Percentiles rank a stretch among this genome's conserved stretches.
Evolutionary conservation across 805 yeast species (phyloP).

Genomic region (Ogataea trehaloabstinens): DNA sequence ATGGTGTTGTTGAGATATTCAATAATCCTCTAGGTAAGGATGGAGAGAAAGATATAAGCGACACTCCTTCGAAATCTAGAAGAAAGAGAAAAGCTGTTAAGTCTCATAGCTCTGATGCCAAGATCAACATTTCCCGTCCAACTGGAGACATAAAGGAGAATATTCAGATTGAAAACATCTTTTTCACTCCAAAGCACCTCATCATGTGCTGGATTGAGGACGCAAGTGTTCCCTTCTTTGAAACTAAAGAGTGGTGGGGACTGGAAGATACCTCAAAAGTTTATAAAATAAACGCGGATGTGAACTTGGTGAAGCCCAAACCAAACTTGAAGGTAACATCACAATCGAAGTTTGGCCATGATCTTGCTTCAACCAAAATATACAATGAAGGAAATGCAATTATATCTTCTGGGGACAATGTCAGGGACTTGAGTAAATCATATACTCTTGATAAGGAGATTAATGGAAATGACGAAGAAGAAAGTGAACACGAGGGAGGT

Average conservation of each 20-base stretch:
- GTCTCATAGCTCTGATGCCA: slow-evolving; percentile 51
- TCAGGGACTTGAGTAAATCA: slow-evolving; percentile 50
- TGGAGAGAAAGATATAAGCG: slow-evolving; percentile 9
- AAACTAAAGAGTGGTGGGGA: slow-evolving; percentile 47
- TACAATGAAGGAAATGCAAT: slow-evolving; percentile 63
- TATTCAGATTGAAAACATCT: slow-evolving; percentile 24
- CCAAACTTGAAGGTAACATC: slow-evolving; percentile 41
- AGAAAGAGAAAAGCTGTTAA: slow-evolving; percentile 46
- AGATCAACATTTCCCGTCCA: slow-evolving; percentile 49
- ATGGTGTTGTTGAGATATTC: slow-evolving; percentile 73
- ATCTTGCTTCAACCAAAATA: slow-evolving; percentile 49
- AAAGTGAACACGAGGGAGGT: slow-evolving; percentile 17
- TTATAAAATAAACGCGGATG: slow-evolving; percentile 27
- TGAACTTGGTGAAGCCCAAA: slow-evolving; percentile 35
- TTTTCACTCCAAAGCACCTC: slow-evolving; percentile 33
- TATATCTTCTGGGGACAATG: slow-evolving; percentile 62
- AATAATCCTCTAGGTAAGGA: slow-evolving; percentile 43
- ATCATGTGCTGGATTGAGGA: slow-evolving; percentile 62
- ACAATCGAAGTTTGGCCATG: slow-evolving; percentile 46
- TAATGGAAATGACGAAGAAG: slow-evolving; percentile 41
- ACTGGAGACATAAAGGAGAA: slow-evolving; percentile 31
- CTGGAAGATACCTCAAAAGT: slow-evolving; percentile 21
- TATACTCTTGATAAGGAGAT: slow-evolving; percentile 44
- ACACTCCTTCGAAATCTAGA: slow-evolving; percentile 25
- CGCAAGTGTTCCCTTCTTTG: slow-evolving; percentile 56